These are phyloP conservation scores for Crotalaria pallida DNA, from an alignment of 306 rosid species.

Conservation along the genomic window DNA sequence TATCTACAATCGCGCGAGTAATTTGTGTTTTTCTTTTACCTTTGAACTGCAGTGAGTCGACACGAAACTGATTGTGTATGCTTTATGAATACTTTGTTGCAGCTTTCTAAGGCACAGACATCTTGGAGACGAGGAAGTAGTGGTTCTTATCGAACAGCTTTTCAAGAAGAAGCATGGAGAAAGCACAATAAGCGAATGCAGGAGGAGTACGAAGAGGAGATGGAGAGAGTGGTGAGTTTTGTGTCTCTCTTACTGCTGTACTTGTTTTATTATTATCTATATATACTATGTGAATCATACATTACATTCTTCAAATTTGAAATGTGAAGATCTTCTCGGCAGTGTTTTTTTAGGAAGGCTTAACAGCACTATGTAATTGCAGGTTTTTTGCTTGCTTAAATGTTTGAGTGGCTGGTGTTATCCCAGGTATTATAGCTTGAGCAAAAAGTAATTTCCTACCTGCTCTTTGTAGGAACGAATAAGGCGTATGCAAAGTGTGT, in stretches of 20 bases:
- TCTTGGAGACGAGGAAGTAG: conserved; percentile 55
- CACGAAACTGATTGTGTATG: conserved; percentile 32
- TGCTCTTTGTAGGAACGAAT: conserved; percentile 69
- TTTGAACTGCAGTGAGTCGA: background rate
- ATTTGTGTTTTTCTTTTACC: background rate
- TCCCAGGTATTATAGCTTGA: conserved; percentile 2
- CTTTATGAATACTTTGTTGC: conserved; percentile 31
- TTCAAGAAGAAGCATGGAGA: conserved; percentile 92
- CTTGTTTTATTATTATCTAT: background rate
- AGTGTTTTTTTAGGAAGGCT: background rate
- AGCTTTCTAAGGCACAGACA: conserved; percentile 58
- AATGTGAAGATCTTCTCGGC: background rate
- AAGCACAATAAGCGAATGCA: conserved; percentile 74
- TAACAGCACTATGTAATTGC: background rate
- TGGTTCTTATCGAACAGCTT: conserved; percentile 54
- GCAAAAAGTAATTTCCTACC: background rate
- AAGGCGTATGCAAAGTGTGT: conserved; percentile 97
- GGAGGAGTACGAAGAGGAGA: conserved; percentile 96
- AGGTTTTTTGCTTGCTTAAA: background rate
- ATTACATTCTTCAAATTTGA: conserved; percentile 1
- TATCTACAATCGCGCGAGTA: no score
- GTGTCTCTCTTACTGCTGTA: background rate
- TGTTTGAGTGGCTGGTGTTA: background rate
- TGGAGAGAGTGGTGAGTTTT: conserved; percentile 88
- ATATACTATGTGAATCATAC: background rate